Evolutionary conservation across 1,284 basidiomycete genomes (phyloP).

Genomic region (Pulchroboletus neoregius): DNA sequence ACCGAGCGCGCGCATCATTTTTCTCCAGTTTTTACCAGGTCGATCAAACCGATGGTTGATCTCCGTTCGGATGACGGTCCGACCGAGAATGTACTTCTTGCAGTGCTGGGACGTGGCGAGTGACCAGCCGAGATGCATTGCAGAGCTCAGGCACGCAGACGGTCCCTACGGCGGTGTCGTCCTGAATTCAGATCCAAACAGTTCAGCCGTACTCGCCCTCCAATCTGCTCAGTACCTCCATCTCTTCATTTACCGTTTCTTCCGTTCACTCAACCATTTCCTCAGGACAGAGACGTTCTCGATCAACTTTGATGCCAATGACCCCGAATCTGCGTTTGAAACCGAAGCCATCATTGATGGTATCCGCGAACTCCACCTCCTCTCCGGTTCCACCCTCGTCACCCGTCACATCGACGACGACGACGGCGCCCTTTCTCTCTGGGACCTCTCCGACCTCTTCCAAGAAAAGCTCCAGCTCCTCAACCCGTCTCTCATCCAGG

Average conservation of each 20-base stretch:
- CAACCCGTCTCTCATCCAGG: slow-evolving; percentile 28
- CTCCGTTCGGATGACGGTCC: slow-evolving; percentile 36
- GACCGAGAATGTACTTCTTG: slow-evolving; percentile 34
- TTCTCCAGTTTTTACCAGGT: slow-evolving; percentile 46
- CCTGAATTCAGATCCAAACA: slow-evolving; percentile 37
- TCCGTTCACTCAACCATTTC: neutral
- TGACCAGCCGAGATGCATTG: slow-evolving; percentile 35
- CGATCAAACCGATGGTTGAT: slow-evolving; percentile 41
- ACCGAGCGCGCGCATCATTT: slow-evolving; percentile 34
- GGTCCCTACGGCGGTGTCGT: slow-evolving; percentile 38
- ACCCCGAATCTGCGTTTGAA: slow-evolving; percentile 38
- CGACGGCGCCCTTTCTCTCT: slow-evolving; percentile 21
- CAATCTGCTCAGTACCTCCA: slow-evolving; percentile 37
- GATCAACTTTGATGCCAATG: slow-evolving; percentile 22
- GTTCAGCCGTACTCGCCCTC: slow-evolving; percentile 37
- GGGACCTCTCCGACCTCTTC: slow-evolving; percentile 25
- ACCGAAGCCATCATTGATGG: slow-evolving; percentile 33
- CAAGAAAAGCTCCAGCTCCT: slow-evolving; percentile 23
- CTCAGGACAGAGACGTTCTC: slow-evolving; percentile 25
- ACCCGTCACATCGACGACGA: slow-evolving; percentile 32
- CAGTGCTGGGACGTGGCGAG: slow-evolving; percentile 51
- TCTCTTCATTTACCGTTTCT: neutral
- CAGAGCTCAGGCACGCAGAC: slow-evolving; percentile 31
- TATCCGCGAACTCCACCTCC: slow-evolving; percentile 33
- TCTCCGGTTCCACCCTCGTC: slow-evolving; percentile 37